A percentile compares a stretch with the other conserved stretches of the same genome.
phyloP scores from a whole-genome alignment of 2,329 filamentous ascomycete species.

The Sarocladium strictum region DNA sequence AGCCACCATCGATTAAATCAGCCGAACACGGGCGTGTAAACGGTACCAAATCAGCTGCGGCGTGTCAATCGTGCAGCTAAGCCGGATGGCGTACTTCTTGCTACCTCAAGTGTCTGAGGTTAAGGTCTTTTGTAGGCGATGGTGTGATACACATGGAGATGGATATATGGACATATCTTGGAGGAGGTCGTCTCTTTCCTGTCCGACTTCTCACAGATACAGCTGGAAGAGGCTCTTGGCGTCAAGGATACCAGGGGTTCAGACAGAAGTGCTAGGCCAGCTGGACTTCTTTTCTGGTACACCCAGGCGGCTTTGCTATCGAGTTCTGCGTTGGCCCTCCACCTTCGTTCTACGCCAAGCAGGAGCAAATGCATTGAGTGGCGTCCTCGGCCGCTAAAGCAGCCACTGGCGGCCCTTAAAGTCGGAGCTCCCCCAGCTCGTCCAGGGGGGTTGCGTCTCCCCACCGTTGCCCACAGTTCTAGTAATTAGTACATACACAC shows the following conservation, averaged over 20 bases:
- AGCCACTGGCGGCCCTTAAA: background rate
- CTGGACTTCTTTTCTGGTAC: too few species aligned
- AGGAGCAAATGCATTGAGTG: background rate
- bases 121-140: background rate
- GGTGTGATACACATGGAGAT: background rate
- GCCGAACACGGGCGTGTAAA: background rate
- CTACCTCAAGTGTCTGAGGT: background rate
- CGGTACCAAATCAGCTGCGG: too few species aligned
- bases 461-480: too few species aligned
- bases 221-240: background rate
- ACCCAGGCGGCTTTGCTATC: background rate
- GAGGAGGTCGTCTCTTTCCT: background rate
- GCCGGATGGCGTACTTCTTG: background rate
- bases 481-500: too few species aligned
- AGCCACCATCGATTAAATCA: background rate
- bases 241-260: slow-evolving; percentile 1
- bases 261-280: background rate
- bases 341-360: background rate
- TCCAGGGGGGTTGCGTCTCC: background rate
- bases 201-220: background rate
- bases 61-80: background rate
- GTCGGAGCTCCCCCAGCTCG: slow-evolving; percentile 3
- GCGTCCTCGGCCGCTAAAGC: background rate
- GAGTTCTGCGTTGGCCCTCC: too few species aligned
- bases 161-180: background rate